A percentile compares a stretch with the other conserved stretches of the same genome.
Conservation (phyloP, 345 rosid species). For the Geranium rotundifolium region DNA sequence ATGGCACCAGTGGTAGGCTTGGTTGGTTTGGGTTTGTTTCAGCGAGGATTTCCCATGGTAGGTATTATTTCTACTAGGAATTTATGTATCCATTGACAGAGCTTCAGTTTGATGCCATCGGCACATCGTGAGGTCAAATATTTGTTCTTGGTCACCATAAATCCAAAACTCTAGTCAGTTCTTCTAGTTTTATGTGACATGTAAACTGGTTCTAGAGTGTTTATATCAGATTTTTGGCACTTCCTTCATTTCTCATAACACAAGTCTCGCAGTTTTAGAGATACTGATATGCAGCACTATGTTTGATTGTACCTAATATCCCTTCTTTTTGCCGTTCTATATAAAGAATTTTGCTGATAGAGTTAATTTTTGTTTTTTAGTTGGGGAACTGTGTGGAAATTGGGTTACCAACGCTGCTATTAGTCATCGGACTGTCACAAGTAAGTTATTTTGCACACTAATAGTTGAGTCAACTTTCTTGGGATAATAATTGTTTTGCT, state of each 20-base stretch:
- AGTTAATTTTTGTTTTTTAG: slow-evolving; percentile 22
- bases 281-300: no score
- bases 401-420: slow-evolving; percentile 81
- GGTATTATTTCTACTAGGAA: slow-evolving; percentile 1
- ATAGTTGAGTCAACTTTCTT: background rate
- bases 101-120: background rate
- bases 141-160: no score
- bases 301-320: no score
- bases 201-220: no score
- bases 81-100: background rate
- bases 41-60: slow-evolving; percentile 84
- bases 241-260: background rate
- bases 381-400: slow-evolving; percentile 89
- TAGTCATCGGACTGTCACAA: slow-evolving; percentile 64
- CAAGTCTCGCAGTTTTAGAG: no score
- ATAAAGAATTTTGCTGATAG: no score
- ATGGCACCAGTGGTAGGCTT: slow-evolving; percentile 86
- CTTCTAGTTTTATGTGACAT: no score
- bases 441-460: slow-evolving; percentile 26
- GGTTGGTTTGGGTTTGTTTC: slow-evolving; percentile 89
- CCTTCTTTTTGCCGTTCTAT: no score
- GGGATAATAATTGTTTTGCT: slow-evolving; percentile 3
- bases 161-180: no score
- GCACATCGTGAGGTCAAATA: background rate
- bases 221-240: no score